Evolutionary conservation across 169 alveolate genomes (phyloP), one percentile per base, ranked within the genome.

Genomic region (Plasmodium vivax): DNA sequence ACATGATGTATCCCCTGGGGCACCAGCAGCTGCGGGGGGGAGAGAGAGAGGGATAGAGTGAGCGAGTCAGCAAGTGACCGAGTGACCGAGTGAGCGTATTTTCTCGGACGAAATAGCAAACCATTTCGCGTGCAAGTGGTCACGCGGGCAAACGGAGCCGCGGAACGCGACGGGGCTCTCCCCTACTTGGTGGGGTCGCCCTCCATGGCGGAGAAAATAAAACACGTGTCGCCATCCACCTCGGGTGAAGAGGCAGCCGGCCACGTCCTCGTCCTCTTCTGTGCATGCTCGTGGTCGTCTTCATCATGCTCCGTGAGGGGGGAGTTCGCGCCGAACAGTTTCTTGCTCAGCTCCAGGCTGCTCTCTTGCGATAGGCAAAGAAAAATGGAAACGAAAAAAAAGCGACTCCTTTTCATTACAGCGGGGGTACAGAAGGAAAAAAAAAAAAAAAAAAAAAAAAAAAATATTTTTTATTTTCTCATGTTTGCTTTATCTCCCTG

Each of bases 1-100:
- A 90, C 92, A 90, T 80, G 34, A 90, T 90, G 75, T 90, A 90
- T 81, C 94, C 94, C 45, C 94, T 56, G 7, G 94, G 94, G 43
- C 94, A 90, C 94, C 94, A 90, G 56, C 94, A 90, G 41, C 94
- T 90, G 27, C 27, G 27, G 27, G 27, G 27, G 27, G 27, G 27
- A 23, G 27, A 23, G 27, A 23, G 27, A 23, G 27, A 23, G 27
- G 27, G 27, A 23, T 0, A 23, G 27, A 23, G 27, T 23, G 27
- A 23, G 27, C 0, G 27, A 23, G 27, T 23, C 27, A 23, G 27
- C 27, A 0, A 23, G 27, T 23, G 27, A 23, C 27, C 27, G 27
- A 23, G 27, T 23, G 27, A 23, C 27, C 27, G 27, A 23, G 27
- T 23, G 27, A 62, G 36, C 1, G 32, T 62, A 12, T 62, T 47